Base-by-base conservation (phyloP, 768 basidiomycete species). In the Rhodotorula graminis region DNA sequence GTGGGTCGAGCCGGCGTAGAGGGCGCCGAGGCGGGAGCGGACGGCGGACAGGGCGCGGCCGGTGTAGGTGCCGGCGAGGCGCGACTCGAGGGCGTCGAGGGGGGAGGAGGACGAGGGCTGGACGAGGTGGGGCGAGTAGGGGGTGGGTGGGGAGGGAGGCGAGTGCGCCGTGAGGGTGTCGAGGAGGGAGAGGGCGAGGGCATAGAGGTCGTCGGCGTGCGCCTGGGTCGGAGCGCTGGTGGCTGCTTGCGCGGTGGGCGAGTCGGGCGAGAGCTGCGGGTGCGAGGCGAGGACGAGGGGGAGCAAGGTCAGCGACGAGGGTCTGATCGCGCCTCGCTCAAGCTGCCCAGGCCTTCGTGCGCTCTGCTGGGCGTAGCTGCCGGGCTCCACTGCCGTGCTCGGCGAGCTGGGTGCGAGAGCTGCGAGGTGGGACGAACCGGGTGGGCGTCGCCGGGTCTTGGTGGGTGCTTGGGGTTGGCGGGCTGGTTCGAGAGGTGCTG, bases 151-250 rank as follows among this genome's bases (percentile, higher is more conserved):
- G 25, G 70, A 16, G 0, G 49, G 61, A 21, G 62, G 37, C 3
- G 73, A 59, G 53, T 75, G 74, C 0, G 44, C 2, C 31, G 74
- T 71, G 37, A 75, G 18, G 33, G 63, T 49, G 40, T 61, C 59
- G 47, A 71, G 70, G 37, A 75, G 67, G 7, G 70, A 65, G 40
- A 23, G 76, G 74, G 53, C 78, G 52, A 65, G 67, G 44, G 50
- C 7, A 52, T 60, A 66, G 52, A 63, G 53, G 31, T 66, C 64
- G 37, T 57, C 33, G 29, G 49, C 25, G 33, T 37, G 63, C 21
- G 52, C 16, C 27, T 46, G 25, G 8, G 59, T 15, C 0, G 49
- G 44, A 2, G 44, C 44, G 44, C 14, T 18, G 18, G 44, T 46
- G 8, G 44, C 18, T 40, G 33, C 21, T 31, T 37, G 42, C 47